Evolutionary conservation across 345 rosid genomes (phyloP), one percentile per base, ranked within the genome.

Genomic region (Raphanus sativus): DNA sequence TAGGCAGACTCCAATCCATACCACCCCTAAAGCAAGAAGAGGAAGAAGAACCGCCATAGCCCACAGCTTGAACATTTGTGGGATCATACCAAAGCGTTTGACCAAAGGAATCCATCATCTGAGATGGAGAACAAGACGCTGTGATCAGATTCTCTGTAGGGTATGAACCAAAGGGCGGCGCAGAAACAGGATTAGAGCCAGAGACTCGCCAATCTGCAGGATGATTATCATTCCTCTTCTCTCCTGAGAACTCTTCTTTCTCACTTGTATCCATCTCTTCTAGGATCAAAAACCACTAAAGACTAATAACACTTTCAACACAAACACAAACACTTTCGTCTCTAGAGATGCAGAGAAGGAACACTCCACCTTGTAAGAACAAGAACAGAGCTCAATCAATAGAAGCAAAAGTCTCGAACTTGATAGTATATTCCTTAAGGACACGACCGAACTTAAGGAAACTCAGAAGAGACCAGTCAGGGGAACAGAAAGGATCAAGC

Each of bases 81-180:
- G 84, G 81, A 65, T 92, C 92, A 58, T 86, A 91, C 97, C 98
- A 94, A 33, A 85, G 55, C 70, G 83, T 83, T 54, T 87, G 86
- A 54, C 86, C 84, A 83, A 84, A 86, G 6, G 97, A 83, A 40
- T 89, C 89, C 58, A 83, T 85, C 90, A 90, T 77, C 45, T 93
- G 82, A 83, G 93, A 86, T 73, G 96, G 84, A 17, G 96, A 85
- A 75, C 87, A 85, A 32, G 89, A 86, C 65, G 93, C 25, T 16
- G 82, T 73, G 81, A 86, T 73, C 68, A 80, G 84, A 80, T 80
- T 87, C 81, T 84, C 89, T 32, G 81, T 32, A 50, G 87, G 79
- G 79, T 85, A 84, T 74, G 88, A 81, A 86, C 84, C 82, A 60
- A 85, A 30, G 29, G 90, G 82, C 0, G 90, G 82, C 0, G 82